These are phyloP conservation scores for Magnolia officinalis DNA, from an alignment of 164 flowering plant genomes.

Conservation along the genomic window DNA sequence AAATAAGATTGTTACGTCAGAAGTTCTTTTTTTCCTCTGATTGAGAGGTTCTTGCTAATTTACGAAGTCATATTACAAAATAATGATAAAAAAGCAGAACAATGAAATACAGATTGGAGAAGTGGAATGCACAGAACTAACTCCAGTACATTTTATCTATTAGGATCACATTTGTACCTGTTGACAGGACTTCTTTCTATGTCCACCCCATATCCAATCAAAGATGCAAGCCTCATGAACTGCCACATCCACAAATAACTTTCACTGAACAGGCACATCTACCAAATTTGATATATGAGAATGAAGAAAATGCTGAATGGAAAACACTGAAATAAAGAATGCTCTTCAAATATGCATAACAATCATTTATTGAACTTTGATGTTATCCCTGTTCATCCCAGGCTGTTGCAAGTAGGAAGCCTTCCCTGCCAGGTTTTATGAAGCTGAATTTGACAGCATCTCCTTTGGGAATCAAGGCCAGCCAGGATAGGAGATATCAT, in stretches of 20 bases:
- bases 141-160: background rate
- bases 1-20: background rate
- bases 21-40: background rate
- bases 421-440: background rate
- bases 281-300: background rate
- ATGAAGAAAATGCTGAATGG: background rate
- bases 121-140: background rate
- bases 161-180: slow-evolving; percentile 48
- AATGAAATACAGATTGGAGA: slow-evolving; percentile 5
- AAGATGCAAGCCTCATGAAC: slow-evolving; percentile 94
- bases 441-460: background rate
- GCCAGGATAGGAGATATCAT: too few species aligned
- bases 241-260: slow-evolving; percentile 37
- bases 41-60: background rate
- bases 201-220: slow-evolving; percentile 81
- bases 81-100: background rate
- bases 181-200: slow-evolving; percentile 89
- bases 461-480: background rate
- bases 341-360: background rate
- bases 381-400: background rate
- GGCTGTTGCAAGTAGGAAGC: background rate
- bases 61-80: background rate
- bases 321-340: background rate
- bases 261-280: background rate
- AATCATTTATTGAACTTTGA: background rate